Evolutionary conservation across 2,329 filamentous ascomycete genomes (phyloP).

Genomic region (Aureobasidium sp.): DNA sequence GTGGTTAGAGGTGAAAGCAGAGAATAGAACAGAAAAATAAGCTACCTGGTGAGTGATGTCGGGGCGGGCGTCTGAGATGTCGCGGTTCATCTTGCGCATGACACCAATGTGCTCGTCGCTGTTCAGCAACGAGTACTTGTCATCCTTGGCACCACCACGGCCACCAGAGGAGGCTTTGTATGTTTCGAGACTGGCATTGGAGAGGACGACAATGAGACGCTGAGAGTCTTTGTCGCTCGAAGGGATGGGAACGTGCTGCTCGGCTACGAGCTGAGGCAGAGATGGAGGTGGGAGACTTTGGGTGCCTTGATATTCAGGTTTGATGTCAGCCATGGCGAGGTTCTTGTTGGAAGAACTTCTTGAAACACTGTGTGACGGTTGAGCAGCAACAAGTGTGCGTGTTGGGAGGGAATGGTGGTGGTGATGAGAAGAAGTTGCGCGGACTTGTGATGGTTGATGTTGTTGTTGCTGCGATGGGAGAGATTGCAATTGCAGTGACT

Average conservation of each 20-base stretch:
- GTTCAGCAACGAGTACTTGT: constrained; percentile 96
- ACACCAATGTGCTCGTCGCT: constrained; percentile 98
- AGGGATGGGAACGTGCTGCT: constrained; percentile 81
- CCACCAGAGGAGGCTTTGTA: constrained; percentile 69
- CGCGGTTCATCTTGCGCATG: constrained; percentile 98
- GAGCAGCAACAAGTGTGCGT: constrained; percentile 15
- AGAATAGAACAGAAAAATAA: constrained; percentile 16
- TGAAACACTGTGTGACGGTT: constrained; percentile 14
- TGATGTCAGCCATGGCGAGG: constrained; percentile 18
- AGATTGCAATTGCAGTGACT: constrained; percentile 13
- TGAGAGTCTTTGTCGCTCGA: constrained; percentile 83
- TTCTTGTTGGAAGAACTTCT: constrained; percentile 20
- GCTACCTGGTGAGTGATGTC: constrained; percentile 97
- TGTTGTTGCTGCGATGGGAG: constrained; percentile 5
- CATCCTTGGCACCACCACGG: constrained; percentile 63
- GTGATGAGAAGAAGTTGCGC: not conserved
- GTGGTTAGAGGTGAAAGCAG: not conserved
- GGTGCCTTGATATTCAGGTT: constrained; percentile 46
- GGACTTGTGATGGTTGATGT: not conserved
- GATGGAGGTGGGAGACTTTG: constrained; percentile 90
- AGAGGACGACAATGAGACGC: constrained; percentile 89
- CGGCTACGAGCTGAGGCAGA: constrained; percentile 84
- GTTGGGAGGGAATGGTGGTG: not conserved
- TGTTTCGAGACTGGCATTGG: constrained; percentile 94
- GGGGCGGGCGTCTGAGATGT: constrained; percentile 94